Base-by-base conservation (phyloP, 2,329 filamentous ascomycete species). In the Aspergillus sp. region DNA sequence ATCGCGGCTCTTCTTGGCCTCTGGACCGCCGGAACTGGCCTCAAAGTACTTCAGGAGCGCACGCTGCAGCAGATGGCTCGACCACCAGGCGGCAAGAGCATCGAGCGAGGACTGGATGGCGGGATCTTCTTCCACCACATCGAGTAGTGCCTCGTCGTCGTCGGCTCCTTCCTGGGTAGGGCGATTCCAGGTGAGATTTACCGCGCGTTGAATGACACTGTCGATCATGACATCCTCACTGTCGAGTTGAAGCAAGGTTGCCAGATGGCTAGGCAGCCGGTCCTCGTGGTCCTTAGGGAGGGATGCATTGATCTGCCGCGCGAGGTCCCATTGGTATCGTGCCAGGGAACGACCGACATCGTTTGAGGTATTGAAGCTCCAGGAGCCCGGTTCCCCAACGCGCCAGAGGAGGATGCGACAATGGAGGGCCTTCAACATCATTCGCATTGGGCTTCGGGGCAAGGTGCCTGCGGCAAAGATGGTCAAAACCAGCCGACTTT, bases 381-480 rank as follows among this genome's bases (percentile, higher is more conserved):
- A 81, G 46, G 88, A 81, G 6, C 83, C 84, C 25, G 82, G 79
- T 58, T 86, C 83, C 34, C 87, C 85, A 43, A 84, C 77, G 60
- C 91, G 87, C 89, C 90, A 96, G 36, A 96, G 80, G 31, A 97
- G 81, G 42, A 97, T 84, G n/a, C 91, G 88, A 55, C 95, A 88
- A 66, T 97, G 93, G 34, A 97, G 78, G 1, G 93, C 89, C 71
- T 96, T 95, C 52, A 96, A 82, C 89, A 97, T 96, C 50, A 96
- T 80, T 41, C 91, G 83, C 45, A 83, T 81, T 1, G 93, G 91
- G 1, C 89, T 94, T 54, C 90, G 85, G 10, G 92, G 91, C 1
- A 97, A 78, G 0, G 92, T 96, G 20, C 88, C 87, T 1, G 92
- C 95, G 7, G 92, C 91, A 64, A 97, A 86, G 21, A 97, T 80